phyloP scores from a whole-genome alignment of 768 basidiomycete genomes.

The Terana coerulea region DNA sequence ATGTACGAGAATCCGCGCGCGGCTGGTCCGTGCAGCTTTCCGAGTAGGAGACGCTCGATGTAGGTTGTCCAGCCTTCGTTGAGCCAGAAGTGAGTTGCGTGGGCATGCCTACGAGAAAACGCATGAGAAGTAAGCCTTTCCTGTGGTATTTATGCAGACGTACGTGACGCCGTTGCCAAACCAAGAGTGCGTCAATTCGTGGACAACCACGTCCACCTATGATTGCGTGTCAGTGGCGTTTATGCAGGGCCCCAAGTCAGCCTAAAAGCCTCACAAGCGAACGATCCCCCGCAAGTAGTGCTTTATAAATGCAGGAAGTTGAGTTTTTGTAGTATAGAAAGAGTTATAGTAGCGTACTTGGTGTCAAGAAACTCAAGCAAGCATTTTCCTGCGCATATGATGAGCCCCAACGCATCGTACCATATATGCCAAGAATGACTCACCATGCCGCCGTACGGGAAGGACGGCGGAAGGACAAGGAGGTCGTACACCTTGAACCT shows the following conservation, averaged over 20 bases:
- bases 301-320: slow-evolving; percentile 32
- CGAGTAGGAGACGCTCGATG: slow-evolving; percentile 79
- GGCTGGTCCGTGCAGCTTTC: slow-evolving; percentile 65
- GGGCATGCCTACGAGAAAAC: slow-evolving; percentile 44
- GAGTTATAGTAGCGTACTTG: slow-evolving; percentile 47
- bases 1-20: slow-evolving; percentile 79
- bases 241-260: too few species aligned
- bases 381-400: slow-evolving; percentile 69
- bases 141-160: slow-evolving; percentile 14
- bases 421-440: slow-evolving; percentile 12
- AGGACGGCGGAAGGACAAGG: slow-evolving; percentile 83
- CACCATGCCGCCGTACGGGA: slow-evolving; percentile 92
- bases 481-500: slow-evolving; percentile 86
- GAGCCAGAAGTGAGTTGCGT: slow-evolving; percentile 82
- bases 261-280: slow-evolving; percentile 41
- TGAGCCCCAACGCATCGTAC: not conserved
- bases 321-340: not conserved
- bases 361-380: slow-evolving; percentile 84
- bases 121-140: not conserved
- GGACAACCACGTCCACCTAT: slow-evolving; percentile 76
- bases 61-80: slow-evolving; percentile 96
- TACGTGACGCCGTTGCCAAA: slow-evolving; percentile 88
- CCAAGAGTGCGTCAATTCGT: slow-evolving; percentile 85
- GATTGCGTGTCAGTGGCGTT: not conserved
- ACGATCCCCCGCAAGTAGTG: slow-evolving; percentile 83